Conservation (phyloP, 441 rosid genomes). For the Erysimum cheiri region DNA sequence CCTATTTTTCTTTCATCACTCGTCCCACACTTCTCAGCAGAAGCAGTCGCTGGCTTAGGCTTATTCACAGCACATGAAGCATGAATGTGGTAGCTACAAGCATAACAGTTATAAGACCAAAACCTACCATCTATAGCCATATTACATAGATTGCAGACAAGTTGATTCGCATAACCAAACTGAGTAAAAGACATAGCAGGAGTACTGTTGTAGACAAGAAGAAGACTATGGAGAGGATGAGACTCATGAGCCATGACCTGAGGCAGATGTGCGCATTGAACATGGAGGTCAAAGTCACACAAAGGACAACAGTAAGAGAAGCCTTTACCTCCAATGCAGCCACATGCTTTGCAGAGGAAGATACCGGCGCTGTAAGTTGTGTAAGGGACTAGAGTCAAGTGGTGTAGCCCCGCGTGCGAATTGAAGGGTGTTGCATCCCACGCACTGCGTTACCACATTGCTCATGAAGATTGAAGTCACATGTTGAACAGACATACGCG, state of each 20-base stretch:
- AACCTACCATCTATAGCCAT: constrained; percentile 39
- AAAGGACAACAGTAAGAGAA: constrained; percentile 46
- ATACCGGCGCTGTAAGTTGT: constrained; percentile 40
- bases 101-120: constrained; percentile 47
- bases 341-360: constrained; percentile 44
- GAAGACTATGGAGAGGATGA: constrained; percentile 39
- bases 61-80: constrained; percentile 44
- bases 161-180: constrained; percentile 38
- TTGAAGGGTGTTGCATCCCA: constrained; percentile 43
- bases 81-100: constrained; percentile 42
- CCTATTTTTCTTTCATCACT: constrained; percentile 15
- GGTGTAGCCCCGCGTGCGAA: constrained; percentile 39
- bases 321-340: constrained; percentile 37
- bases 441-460: constrained; percentile 44
- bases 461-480: constrained; percentile 41
- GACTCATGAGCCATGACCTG: constrained; percentile 38
- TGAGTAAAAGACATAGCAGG: constrained; percentile 34
- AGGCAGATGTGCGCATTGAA: constrained; percentile 37
- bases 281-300: constrained; percentile 46
- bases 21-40: constrained; percentile 27
- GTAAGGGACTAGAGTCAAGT: constrained; percentile 44
- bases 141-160: constrained; percentile 35
- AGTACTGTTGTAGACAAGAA: constrained; percentile 42
- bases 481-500: constrained; percentile 37
- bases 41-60: constrained; percentile 30